Evolutionary conservation across 2,329 filamentous ascomycete genomes (phyloP).

Genomic region (Hymenoscyphus salicellus): DNA sequence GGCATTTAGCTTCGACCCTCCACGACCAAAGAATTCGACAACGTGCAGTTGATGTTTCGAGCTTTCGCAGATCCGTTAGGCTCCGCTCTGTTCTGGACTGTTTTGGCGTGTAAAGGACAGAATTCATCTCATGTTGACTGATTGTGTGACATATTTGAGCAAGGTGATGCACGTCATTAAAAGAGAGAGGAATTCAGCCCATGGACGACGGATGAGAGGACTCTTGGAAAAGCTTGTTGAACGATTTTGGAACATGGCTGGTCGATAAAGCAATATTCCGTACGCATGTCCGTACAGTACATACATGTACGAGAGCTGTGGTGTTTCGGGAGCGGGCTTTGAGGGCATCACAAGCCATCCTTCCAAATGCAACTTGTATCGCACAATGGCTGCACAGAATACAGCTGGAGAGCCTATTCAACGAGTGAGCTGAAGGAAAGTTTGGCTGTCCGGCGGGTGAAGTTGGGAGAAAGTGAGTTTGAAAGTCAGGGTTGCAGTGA

Average conservation of each 20-base stretch:
- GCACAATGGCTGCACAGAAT: neutral
- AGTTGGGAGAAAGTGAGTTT: neutral
- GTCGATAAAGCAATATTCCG: neutral
- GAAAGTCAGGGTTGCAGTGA: neutral
- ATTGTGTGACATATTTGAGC: neutral
- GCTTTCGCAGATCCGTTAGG: neutral
- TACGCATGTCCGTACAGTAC: neutral
- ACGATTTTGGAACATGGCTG: neutral
- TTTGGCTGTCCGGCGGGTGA: neutral
- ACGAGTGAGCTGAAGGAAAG: neutral
- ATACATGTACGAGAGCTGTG: neutral
- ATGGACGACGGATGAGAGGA: neutral
- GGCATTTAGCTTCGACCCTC: neutral
- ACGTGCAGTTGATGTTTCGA: neutral
- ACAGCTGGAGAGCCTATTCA: neutral
- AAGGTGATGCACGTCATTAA: slow-evolving; percentile 1
- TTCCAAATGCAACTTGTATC: neutral
- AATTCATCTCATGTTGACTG: neutral
- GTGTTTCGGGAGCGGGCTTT: neutral
- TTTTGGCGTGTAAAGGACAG: neutral
- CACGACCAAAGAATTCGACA: neutral
- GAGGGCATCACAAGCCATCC: neutral
- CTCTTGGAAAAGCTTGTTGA: neutral
- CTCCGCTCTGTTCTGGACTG: neutral
- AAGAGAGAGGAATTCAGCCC: neutral